Conservation (phyloP, 139 green algal genomes). For the Spirogloea muscicola region DNA sequence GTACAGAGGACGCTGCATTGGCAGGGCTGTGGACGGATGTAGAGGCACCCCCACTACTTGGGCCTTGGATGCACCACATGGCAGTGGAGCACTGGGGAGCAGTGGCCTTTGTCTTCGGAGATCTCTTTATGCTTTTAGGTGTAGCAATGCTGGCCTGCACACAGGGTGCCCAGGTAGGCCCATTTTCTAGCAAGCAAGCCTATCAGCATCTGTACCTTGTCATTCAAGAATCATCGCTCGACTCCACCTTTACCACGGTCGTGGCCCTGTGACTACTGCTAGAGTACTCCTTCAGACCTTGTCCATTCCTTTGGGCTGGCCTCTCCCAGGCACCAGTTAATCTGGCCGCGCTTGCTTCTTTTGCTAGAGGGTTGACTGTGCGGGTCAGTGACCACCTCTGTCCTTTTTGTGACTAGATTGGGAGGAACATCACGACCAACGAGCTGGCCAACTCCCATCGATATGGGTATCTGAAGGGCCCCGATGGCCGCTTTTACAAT, state of each 20-base stretch:
- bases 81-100: slow-evolving; percentile 41
- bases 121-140: slow-evolving; percentile 74
- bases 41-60: background rate
- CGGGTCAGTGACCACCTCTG: too few species aligned
- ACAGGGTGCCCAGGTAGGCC: slow-evolving; percentile 58
- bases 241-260: too few species aligned
- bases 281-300: too few species aligned
- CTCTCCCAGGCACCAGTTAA: too few species aligned
- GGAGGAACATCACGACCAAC: slow-evolving; percentile 93
- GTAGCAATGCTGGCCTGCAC: slow-evolving; percentile 74
- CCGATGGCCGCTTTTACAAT: slow-evolving; percentile 69
- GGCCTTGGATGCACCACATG: slow-evolving; percentile 20
- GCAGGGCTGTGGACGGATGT: slow-evolving; percentile 28
- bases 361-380: too few species aligned
- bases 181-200: background rate
- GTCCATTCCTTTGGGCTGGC: too few species aligned
- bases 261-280: too few species aligned
- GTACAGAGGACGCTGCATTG: background rate
- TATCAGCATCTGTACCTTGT: too few species aligned
- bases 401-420: too few species aligned
- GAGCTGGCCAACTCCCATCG: slow-evolving; percentile 86
- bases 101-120: slow-evolving; percentile 72
- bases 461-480: slow-evolving; percentile 69
- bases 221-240: too few species aligned
- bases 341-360: too few species aligned